phyloP scores from a whole-genome alignment of 2,329 filamentous ascomycete species.

The Alternaria atra region DNA sequence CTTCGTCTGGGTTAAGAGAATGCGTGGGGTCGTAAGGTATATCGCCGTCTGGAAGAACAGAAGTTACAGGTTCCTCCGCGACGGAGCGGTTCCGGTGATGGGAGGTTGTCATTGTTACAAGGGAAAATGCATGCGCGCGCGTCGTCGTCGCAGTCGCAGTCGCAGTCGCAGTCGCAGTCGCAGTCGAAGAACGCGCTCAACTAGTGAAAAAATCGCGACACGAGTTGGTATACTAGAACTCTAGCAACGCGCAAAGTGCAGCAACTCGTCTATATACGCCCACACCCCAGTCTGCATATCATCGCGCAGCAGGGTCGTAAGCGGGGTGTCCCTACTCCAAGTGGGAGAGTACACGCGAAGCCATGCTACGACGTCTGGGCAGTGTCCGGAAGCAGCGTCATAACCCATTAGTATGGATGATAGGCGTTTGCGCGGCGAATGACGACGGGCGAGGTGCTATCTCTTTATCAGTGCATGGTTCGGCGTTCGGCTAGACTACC shows the following conservation, averaged over 20 bases:
- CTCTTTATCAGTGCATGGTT: conserved; percentile 20
- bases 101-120: conserved; percentile 15
- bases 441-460: conserved; percentile 12
- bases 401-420: conserved; percentile 10
- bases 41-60: conserved; percentile 60
- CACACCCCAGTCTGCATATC: background rate
- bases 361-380: background rate
- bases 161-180: background rate
- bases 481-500: conserved; percentile 13
- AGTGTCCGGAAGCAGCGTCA: background rate
- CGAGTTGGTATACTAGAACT: background rate
- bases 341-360: conserved; percentile 10
- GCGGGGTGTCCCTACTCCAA: conserved; percentile 9
- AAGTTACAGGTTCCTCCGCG: conserved; percentile 62
- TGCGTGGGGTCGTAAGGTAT: conserved; percentile 57
- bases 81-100: conserved; percentile 40
- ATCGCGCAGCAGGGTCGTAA: conserved; percentile 1
- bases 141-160: background rate
- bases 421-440: conserved; percentile 23
- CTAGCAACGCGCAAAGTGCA: background rate
- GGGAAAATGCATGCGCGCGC: conserved; percentile 9
- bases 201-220: background rate
- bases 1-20: conserved; percentile 64
- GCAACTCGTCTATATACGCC: conserved; percentile 1
- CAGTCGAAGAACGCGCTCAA: background rate